Evolutionary conservation across 768 basidiomycete species (phyloP).

Genomic region (Collybiopsis luxurians): DNA sequence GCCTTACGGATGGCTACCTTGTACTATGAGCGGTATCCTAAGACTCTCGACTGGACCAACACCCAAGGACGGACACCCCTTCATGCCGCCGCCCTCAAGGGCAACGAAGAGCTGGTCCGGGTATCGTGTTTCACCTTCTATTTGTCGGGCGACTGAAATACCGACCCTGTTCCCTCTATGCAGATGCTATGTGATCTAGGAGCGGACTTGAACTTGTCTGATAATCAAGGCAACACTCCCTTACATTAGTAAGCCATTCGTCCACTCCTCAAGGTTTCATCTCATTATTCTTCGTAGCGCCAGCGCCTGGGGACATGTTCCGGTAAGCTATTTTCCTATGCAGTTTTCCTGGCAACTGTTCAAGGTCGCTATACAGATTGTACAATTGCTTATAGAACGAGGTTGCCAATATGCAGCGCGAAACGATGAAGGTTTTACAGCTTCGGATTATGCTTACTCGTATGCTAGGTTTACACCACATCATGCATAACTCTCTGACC

Average conservation of each 20-base stretch:
- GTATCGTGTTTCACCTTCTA: slow-evolving; percentile 38
- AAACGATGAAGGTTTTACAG: slow-evolving; percentile 90
- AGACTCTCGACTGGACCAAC: slow-evolving; percentile 92
- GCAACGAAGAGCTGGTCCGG: slow-evolving; percentile 85
- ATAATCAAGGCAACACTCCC: slow-evolving; percentile 90
- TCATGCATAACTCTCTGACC: slow-evolving; percentile 2
- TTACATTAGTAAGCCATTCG: slow-evolving; percentile 76
- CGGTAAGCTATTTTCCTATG: slow-evolving; percentile 44
- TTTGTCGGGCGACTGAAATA: background rate
- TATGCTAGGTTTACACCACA: slow-evolving; percentile 28
- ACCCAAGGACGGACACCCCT: slow-evolving; percentile 86
- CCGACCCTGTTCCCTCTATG: slow-evolving; percentile 12
- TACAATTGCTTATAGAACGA: slow-evolving; percentile 84
- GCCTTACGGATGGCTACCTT: slow-evolving; percentile 82
- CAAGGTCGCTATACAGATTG: slow-evolving; percentile 44
- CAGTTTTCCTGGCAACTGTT: background rate
- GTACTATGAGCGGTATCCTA: slow-evolving; percentile 84
- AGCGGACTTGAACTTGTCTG: slow-evolving; percentile 86
- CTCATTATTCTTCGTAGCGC: slow-evolving; percentile 45
- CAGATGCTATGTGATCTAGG: slow-evolving; percentile 91
- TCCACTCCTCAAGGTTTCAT: background rate
- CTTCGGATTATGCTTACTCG: slow-evolving; percentile 93
- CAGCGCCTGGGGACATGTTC: slow-evolving; percentile 83
- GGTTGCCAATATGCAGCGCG: slow-evolving; percentile 81
- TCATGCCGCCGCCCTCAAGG: slow-evolving; percentile 84